Percentiles rank a stretch among this genome's conserved stretches.
Evolutionary conservation across 1,284 basidiomycete species (phyloP).

Genomic region (Puccinia polysora): DNA sequence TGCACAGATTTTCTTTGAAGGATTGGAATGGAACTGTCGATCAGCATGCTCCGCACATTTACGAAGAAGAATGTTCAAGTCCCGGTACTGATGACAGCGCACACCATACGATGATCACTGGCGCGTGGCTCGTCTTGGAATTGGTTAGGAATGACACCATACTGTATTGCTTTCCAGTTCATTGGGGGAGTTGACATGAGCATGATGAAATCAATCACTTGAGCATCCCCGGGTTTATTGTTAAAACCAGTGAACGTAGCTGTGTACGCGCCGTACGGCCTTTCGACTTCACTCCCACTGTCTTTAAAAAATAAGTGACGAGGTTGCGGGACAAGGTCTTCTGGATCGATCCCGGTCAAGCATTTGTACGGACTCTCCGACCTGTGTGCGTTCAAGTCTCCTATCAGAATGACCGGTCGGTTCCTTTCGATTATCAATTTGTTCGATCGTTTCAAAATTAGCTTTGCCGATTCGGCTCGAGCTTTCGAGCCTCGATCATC

Average conservation of each 20-base stretch:
- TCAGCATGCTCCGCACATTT: no score
- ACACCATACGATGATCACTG: conserved; percentile 36
- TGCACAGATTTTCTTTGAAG: no score
- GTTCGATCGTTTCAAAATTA: conserved; percentile 42
- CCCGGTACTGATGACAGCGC: conserved; percentile 9
- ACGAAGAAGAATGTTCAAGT: no score
- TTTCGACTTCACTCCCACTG: neutral
- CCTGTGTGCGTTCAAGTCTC: conserved; percentile 48
- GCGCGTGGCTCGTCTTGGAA: conserved; percentile 45
- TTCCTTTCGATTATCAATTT: conserved; percentile 4
- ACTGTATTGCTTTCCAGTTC: conserved; percentile 45
- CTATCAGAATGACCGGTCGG: conserved; percentile 45
- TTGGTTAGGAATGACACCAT: conserved; percentile 47
- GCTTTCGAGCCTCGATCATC: conserved; percentile 47
- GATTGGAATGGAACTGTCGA: no score
- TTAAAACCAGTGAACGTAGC: conserved; percentile 49
- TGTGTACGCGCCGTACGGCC: conserved; percentile 45
- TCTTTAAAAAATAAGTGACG: conserved; percentile 12
- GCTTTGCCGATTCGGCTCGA: conserved; percentile 45
- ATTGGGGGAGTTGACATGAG: neutral
- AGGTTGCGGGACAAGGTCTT: no score
- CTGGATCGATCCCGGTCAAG: no score
- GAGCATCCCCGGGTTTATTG: conserved; percentile 9
- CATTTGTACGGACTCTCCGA: conserved; percentile 47
- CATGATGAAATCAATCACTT: conserved; percentile 48